These are phyloP conservation scores for Aspergillus aculeatinus DNA, from an alignment of 2,329 filamentous ascomycete species.

Conservation along the genomic window DNA sequence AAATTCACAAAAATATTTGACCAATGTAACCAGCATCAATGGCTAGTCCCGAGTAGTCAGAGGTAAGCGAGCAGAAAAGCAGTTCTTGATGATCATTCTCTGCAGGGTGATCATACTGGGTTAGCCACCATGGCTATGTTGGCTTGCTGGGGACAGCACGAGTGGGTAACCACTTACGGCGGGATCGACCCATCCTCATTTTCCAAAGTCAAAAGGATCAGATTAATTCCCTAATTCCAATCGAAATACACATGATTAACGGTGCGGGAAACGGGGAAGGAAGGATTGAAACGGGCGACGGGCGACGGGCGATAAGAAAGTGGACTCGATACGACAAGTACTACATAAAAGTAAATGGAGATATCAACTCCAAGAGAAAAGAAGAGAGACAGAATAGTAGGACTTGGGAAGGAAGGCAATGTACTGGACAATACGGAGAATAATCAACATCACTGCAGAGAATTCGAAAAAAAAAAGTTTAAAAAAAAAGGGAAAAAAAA, in stretches of 20 bases:
- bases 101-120: conserved; percentile 21
- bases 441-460: too few relatives aligned
- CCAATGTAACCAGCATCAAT: conserved; percentile 2
- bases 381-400: not conserved
- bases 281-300: not conserved
- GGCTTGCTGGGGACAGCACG: not conserved
- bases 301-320: too few relatives aligned
- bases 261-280: not conserved
- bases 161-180: not conserved
- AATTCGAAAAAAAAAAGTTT: not conserved
- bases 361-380: not conserved
- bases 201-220: not conserved
- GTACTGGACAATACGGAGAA: not conserved
- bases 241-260: not conserved
- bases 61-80: conserved; percentile 6
- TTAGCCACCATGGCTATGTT: conserved; percentile 18
- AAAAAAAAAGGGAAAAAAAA: not conserved
- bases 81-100: conserved; percentile 11
- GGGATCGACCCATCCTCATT: not conserved
- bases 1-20: not conserved
- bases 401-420: not conserved
- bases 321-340: too few relatives aligned
- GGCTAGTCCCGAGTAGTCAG: not conserved
- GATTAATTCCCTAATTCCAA: not conserved
- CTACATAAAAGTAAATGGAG: too few relatives aligned